These are phyloP conservation scores for Trametes sanguinea DNA, from an alignment of 768 basidiomycete genomes.

Conservation along the genomic window DNA sequence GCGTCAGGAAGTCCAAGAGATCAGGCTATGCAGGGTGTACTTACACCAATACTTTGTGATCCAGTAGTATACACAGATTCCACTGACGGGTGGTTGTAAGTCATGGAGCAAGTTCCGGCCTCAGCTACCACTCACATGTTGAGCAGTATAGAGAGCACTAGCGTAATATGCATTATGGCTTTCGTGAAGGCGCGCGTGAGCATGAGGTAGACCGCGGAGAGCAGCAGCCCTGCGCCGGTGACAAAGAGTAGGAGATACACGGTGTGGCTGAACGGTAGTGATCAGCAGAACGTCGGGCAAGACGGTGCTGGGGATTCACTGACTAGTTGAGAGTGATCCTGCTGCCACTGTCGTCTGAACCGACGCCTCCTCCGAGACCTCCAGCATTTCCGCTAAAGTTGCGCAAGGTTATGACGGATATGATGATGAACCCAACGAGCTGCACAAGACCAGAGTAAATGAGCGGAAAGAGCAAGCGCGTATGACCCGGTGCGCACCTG, in stretches of 20 bases:
- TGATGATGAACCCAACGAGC: slow-evolving; percentile 67
- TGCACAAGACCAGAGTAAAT: slow-evolving; percentile 27
- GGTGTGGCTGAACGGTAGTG: slow-evolving; percentile 52
- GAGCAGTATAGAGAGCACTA: slow-evolving; percentile 59
- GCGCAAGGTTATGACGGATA: slow-evolving; percentile 65
- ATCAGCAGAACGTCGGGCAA: neutral
- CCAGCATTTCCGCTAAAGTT: slow-evolving; percentile 58
- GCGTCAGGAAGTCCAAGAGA: neutral
- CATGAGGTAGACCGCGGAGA: slow-evolving; percentile 69
- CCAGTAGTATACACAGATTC: slow-evolving; percentile 76
- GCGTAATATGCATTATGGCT: slow-evolving; percentile 75
- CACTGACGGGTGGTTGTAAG: slow-evolving; percentile 43
- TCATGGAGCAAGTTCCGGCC: neutral
- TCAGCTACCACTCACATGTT: slow-evolving; percentile 53
- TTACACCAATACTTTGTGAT: slow-evolving; percentile 68
- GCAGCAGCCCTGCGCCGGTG: slow-evolving; percentile 63
- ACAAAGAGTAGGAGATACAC: slow-evolving; percentile 77
- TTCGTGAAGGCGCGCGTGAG: slow-evolving; percentile 72
- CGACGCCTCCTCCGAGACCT: slow-evolving; percentile 75
- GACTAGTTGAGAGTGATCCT: slow-evolving; percentile 67
- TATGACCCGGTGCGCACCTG: slow-evolving; percentile 45
- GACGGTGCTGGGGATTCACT: slow-evolving; percentile 25
- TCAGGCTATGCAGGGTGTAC: slow-evolving; percentile 26
- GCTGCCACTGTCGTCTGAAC: slow-evolving; percentile 51
- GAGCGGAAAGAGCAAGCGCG: neutral